These are phyloP conservation scores for Phaeotremella skinneri DNA, from an alignment of 768 basidiomycete genomes.

Conservation along the genomic window DNA sequence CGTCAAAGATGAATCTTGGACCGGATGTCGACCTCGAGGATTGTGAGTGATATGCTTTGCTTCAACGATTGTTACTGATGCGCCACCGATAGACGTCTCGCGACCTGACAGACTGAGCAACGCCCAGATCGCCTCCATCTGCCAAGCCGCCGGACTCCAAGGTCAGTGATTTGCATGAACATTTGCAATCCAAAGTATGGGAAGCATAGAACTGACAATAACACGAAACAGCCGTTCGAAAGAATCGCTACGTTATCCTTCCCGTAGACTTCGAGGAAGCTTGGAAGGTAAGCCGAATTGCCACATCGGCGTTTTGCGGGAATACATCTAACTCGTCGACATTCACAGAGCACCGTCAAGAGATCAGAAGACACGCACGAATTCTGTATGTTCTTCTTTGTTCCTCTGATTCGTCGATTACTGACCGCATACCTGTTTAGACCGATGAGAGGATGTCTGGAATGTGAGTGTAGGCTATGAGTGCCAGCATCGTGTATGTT, in stretches of 20 bases:
- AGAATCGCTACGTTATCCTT: constrained; percentile 95
- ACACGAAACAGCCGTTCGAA: constrained; percentile 73
- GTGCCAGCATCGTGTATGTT: not conserved
- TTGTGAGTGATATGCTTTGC: constrained; percentile 60
- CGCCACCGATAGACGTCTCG: constrained; percentile 72
- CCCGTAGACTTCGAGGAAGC: constrained; percentile 98
- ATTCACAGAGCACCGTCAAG: constrained; percentile 87
- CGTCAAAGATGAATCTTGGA: constrained; percentile 93
- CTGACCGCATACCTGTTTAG: constrained; percentile 15
- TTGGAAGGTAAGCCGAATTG: constrained; percentile 77
- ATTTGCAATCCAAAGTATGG: constrained; percentile 5
- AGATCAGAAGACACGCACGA: constrained; percentile 92
- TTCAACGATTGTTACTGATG: not conserved
- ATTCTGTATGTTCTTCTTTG: constrained; percentile 64
- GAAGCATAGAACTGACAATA: constrained; percentile 21
- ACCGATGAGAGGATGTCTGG: constrained; percentile 27
- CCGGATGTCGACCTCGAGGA: constrained; percentile 98
- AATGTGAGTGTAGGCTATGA: constrained; percentile 7
- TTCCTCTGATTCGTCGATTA: not conserved
- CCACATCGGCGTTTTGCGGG: constrained; percentile 7
- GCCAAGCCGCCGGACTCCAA: constrained; percentile 95
- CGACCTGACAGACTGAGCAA: constrained; percentile 93
- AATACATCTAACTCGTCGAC: constrained; percentile 20
- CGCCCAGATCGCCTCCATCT: constrained; percentile 91
- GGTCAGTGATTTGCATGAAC: constrained; percentile 55